Evolutionary conservation across 1,139 yeast species (phyloP), one percentile per base, ranked within the genome.

Genomic region (Trichomonascaceae sp.): DNA sequence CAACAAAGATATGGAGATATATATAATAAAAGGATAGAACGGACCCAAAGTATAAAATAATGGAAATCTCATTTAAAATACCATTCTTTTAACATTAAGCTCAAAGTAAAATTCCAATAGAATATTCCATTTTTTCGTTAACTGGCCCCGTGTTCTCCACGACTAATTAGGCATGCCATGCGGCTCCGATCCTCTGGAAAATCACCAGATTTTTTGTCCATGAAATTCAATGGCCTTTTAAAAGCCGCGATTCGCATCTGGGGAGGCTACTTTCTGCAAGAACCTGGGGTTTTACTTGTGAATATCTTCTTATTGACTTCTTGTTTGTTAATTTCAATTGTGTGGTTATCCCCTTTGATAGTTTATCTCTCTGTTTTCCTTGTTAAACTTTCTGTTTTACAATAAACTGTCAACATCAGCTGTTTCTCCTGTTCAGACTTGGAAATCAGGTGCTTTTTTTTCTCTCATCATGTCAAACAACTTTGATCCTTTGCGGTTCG

Each of bases 401-500:
- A n/a, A 27, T 27, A 27, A 6, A 4, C 9, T 27, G 32, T 10
- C 10, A 27, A 27, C 32, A 27, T 27, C 32, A 27, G 32, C 32
- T 27, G 32, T 27, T 27, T 27, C 12, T 27, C 9, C 12, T 27
- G 2, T 6, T 22, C 6, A 22, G 3, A 22, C 24, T 22, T 22
- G 24, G 6, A 22, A 27, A 27, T 27, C 32, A 27, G 32, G 12
- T 27, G 32, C 9, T 27, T 27, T 27, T 27, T 27, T 27, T 27
- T 12, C n/a, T n/a, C n/a, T n/a, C 32, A 17, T 9, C 51, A 50
- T 45, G 27, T 49, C 55, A 54, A 56, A 54, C 36, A 52, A 50
- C 15, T 52, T 56, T 44, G 50, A 50, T 43, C 53, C 56, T 4
- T 38, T 55, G 50, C 45, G 50, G 24, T 57, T 57, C 44, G 58